Base-by-base conservation (phyloP, 192 early-diverging fungal species). In the Phlyctochytrium planicorne region DNA sequence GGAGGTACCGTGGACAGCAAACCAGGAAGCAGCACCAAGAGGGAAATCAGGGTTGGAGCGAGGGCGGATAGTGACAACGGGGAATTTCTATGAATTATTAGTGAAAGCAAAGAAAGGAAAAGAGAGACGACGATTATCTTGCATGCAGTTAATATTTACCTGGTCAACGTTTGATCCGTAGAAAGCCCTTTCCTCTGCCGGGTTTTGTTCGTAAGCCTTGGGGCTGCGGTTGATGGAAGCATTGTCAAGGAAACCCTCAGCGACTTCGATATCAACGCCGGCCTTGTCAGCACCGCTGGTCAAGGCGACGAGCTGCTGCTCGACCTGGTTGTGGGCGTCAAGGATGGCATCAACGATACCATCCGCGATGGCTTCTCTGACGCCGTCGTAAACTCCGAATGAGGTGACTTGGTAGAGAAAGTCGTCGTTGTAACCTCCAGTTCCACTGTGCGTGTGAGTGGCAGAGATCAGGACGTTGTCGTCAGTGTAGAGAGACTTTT, bases 391-490 rank as follows among this genome's bases (percentile, higher is more conserved):
- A 25, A 57, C 55, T 6, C 55, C 55, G 55, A 57, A 25, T 25
- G 55, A 57, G 25, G 55, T 10, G 55, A 57, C 55, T 24, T n/a
- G 33, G 17, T 33, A 68, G 71, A 37, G 52, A 59, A 82, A 77
- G 63, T 80, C 63, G 63, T 82, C 81, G 14, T 63, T 20, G 63
- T 69, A 75, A 0, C 81, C 81, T 2, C 71, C 78, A 14, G 76
- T 66, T 1, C 78, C 78, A n/a, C 70, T 62, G 65, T 82, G 81
- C 29, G 78, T 80, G 70, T 82, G 81, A 4, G 78, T 82, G 17
- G 73, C 79, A 4, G 78, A 80, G 3, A 81, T 59, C 81, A 82
- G 78, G 30, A 82, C 59, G 70, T 82, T 82, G 6, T 78, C 72
- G 27, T 66, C 12, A 2, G 36, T 68, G 60, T 80, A 82, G 30